Conservation (phyloP, 495 filamentous ascomycete species). For the Aspergillus homomorphus region DNA sequence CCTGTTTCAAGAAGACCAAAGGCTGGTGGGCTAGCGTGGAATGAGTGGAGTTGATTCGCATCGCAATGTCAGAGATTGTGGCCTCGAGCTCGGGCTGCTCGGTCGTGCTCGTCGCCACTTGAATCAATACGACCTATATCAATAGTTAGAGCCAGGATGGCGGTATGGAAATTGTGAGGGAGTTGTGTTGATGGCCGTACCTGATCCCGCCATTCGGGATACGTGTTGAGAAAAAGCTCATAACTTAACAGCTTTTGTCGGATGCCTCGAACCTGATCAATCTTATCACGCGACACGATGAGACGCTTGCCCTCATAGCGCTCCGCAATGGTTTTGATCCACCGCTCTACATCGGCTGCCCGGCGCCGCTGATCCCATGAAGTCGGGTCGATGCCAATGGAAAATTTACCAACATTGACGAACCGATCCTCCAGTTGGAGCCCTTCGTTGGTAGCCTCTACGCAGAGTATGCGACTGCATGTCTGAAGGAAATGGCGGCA, state of each 20-base stretch:
- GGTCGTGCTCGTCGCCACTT: constrained; percentile 85
- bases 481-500: constrained; percentile 90
- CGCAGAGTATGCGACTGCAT: constrained; percentile 79
- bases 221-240: constrained; percentile 88
- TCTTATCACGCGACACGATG: constrained; percentile 89
- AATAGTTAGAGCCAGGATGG: background rate
- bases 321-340: constrained; percentile 74
- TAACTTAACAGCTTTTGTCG: constrained; percentile 88
- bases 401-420: constrained; percentile 71
- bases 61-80: constrained; percentile 86
- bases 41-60: constrained; percentile 83
- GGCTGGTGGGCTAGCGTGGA: constrained; percentile 87
- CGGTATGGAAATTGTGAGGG: background rate
- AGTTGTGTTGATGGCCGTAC: constrained; percentile 21
- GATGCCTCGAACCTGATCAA: constrained; percentile 86
- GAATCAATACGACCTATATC: constrained; percentile 71
- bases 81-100: constrained; percentile 83
- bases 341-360: constrained; percentile 67
- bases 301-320: constrained; percentile 80
- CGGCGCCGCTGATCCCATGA: constrained; percentile 69
- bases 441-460: constrained; percentile 83
- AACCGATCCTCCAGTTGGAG: constrained; percentile 90
- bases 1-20: constrained; percentile 91
- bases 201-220: constrained; percentile 82
- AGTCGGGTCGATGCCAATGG: constrained; percentile 75